Conservation (phyloP, 805 yeast genomes). For the Barnettozyma populi region DNA sequence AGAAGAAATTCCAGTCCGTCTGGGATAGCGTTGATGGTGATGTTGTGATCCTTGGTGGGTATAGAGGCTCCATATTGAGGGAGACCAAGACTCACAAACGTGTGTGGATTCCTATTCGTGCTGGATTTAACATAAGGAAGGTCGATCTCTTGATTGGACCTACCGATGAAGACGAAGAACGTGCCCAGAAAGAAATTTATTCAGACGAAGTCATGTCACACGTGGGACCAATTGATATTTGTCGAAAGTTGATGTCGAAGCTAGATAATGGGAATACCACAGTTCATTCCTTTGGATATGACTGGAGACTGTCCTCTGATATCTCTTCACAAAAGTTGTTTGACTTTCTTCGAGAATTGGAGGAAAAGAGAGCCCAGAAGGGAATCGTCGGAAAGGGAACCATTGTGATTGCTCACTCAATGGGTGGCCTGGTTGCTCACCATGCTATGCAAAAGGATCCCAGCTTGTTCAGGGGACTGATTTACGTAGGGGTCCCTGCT, state of each 20-base stretch:
- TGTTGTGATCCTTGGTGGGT: slow-evolving; percentile 79
- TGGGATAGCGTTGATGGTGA: slow-evolving; percentile 70
- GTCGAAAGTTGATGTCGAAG: slow-evolving; percentile 52
- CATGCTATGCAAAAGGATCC: slow-evolving; percentile 69
- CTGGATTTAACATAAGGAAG: slow-evolving; percentile 70
- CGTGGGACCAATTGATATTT: slow-evolving; percentile 83
- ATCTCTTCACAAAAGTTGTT: slow-evolving; percentile 47
- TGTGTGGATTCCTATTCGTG: slow-evolving; percentile 84
- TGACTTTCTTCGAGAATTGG: slow-evolving; percentile 40
- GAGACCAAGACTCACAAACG: slow-evolving; percentile 59
- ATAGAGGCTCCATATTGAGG: slow-evolving; percentile 73
- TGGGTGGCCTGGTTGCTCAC: slow-evolving; percentile 90
- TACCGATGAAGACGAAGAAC: slow-evolving; percentile 57
- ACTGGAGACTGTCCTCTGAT: slow-evolving; percentile 79
- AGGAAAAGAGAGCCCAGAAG: slow-evolving; percentile 38
- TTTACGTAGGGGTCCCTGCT: slow-evolving; percentile 80
- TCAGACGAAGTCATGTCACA: slow-evolving; percentile 78
- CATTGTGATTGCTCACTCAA: slow-evolving; percentile 79
- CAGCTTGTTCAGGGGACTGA: slow-evolving; percentile 60
- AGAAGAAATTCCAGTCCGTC: slow-evolving; percentile 32
- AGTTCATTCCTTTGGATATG: slow-evolving; percentile 81
- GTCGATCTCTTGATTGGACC: slow-evolving; percentile 73
- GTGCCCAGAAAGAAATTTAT: slow-evolving; percentile 45
- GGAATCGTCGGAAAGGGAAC: slow-evolving; percentile 40
- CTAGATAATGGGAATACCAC: slow-evolving; percentile 54